Evolutionary conservation across 352 stramenopile species (phyloP).

Genomic region (Phytophthora colocasiae): DNA sequence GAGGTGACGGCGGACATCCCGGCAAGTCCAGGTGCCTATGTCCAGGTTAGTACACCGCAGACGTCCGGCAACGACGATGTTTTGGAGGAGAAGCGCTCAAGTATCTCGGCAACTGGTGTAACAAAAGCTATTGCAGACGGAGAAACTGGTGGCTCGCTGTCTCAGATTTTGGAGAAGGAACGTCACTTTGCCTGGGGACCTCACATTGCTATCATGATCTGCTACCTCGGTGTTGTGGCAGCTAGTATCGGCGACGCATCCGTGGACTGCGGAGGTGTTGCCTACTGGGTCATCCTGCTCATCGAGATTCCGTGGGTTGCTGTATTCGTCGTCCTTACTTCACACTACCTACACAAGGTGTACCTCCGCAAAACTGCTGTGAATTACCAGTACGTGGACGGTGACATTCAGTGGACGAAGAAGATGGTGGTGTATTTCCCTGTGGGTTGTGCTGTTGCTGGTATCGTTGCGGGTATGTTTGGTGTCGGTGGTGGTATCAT

Average conservation of each 20-base stretch:
- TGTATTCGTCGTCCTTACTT: constrained; percentile 39
- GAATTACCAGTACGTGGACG: constrained; percentile 39
- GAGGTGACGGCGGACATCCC: constrained; percentile 1
- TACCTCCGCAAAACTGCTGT: constrained; percentile 44
- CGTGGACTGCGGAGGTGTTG: constrained; percentile 44
- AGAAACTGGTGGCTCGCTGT: not conserved
- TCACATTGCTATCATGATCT: constrained; percentile 43
- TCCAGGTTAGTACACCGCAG: constrained; percentile 8
- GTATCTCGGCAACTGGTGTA: not conserved
- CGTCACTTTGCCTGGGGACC: constrained; percentile 39
- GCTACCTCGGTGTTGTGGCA: constrained; percentile 40
- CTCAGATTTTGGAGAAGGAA: constrained; percentile 35
- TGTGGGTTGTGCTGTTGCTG: constrained; percentile 40
- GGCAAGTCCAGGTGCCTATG: constrained; percentile 7
- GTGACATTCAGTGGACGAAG: constrained; percentile 48
- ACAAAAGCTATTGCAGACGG: constrained; percentile 3
- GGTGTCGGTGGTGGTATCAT: constrained; percentile 64
- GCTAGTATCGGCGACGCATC: constrained; percentile 36
- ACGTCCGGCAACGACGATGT: constrained; percentile 1
- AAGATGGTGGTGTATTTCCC: constrained; percentile 48
- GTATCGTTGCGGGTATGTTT: constrained; percentile 57
- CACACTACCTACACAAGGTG: constrained; percentile 35
- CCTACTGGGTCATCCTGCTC: constrained; percentile 56
- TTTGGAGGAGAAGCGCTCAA: constrained; percentile 2
- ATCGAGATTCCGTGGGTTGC: constrained; percentile 59